Evolutionary conservation across 2,329 filamentous ascomycete species (phyloP), one percentile per base, ranked within the genome.

Genomic region (Sporothrix sp.): DNA sequence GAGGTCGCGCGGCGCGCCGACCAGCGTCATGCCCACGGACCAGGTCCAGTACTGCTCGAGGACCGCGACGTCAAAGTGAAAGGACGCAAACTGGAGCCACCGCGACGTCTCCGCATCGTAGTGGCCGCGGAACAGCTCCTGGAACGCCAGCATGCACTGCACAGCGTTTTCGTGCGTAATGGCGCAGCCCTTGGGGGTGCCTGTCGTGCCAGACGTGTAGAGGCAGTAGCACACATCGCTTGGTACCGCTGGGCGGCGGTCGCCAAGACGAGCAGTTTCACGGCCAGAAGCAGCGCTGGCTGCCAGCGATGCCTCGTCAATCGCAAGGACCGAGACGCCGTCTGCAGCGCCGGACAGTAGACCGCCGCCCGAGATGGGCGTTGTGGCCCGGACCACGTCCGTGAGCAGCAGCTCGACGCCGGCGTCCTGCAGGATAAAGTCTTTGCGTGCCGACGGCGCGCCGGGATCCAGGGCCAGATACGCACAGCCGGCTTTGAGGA

Each of bases 41-140:
- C 90, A 96, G 52, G 84, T 93, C 88, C 88, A 96, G 63, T 91
- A 96, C 60, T 95, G 90, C 62, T 96, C 90, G 0, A 96, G 73
- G 0, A 96, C 85, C 1, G 87, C 93, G 4, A 96, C 90, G 59
- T 96, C 91, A 54, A 96, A 96, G 64, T 95, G 91, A 51, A 95
- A 87, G 0, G 88, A 90, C 1, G 91, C 91, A 61, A 96, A 96
- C 61, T 96, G 91, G 1, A 96, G 72, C 84, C 88, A 96, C 52
- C 85, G 79, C 0, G 52, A 50, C 1, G 89, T 94, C 0, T 76
- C 62, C 0, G 71, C 60, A 36, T 84, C 75, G 86, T 88, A 95
- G 59, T 87, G 84, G 0, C 76, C 80, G 5, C 68, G 66, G 61
- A 96, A 95, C 0, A 96, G 73, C 27, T 81, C 71, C 59, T 87